phyloP scores from a whole-genome alignment of 805 yeast species.

The Brettanomyces anomalus region DNA sequence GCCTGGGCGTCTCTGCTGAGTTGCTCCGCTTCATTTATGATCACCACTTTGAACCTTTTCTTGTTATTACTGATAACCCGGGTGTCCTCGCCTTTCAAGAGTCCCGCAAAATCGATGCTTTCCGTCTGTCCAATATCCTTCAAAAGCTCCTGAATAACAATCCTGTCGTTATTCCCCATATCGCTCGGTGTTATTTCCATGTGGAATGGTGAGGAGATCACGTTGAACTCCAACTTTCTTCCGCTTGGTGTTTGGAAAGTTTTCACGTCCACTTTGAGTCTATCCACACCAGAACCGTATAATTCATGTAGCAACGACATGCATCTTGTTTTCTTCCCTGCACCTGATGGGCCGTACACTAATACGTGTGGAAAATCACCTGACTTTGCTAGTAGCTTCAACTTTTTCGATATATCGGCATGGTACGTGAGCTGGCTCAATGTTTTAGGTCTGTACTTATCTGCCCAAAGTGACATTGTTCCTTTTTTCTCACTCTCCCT shows the following conservation, averaged over 20 bases:
- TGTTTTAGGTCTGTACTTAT: conserved; percentile 75
- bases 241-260: conserved; percentile 65
- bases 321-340: conserved; percentile 93
- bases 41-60: conserved; percentile 66
- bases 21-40: conserved; percentile 87
- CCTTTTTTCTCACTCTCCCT: neutral
- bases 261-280: conserved; percentile 83
- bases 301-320: conserved; percentile 69
- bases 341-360: conserved; percentile 93
- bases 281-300: conserved; percentile 68
- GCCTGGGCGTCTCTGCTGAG: conserved; percentile 92
- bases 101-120: conserved; percentile 72
- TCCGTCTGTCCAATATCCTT: conserved; percentile 94
- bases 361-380: conserved; percentile 91
- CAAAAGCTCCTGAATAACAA: conserved; percentile 87
- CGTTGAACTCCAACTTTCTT: conserved; percentile 81
- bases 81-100: conserved; percentile 14
- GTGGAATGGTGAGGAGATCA: conserved; percentile 86
- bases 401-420: conserved; percentile 48
- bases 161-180: conserved; percentile 91
- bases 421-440: conserved; percentile 63
- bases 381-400: conserved; percentile 40
- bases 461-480: conserved; percentile 94
- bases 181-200: conserved; percentile 94
- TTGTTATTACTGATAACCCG: conserved; percentile 8